Evolutionary conservation across 2,329 filamentous ascomycete species (phyloP), one percentile per base, ranked within the genome.

Genomic region (Talaromyces pinophilus): DNA sequence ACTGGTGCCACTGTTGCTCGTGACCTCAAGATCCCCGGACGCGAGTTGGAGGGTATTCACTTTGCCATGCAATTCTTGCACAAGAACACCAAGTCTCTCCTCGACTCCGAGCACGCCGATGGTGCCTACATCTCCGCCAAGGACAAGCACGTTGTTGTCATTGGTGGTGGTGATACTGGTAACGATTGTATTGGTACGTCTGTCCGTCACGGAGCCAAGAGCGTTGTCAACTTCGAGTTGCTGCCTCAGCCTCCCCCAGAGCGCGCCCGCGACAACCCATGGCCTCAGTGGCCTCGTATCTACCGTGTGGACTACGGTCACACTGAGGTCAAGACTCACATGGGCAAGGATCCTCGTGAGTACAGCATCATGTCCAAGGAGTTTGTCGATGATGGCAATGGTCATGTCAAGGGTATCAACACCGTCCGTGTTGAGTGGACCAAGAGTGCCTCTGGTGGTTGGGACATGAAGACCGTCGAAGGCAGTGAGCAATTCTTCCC

Each of bases 281-380:
- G 94, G 94, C 94, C 94, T 10, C 94, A 97, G 82, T 98, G 94
- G 93, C 94, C 94, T 66, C 92, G 93, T 74, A 93, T 97, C 78
- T 97, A 97, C 86, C 93, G 94, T 73, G 92, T 97, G n/a, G 94
- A 98, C 81, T 98, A 98, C 76, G 94, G 94, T 65, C 94, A 98
- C 84, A 90, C 90, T 17, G 94, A 98, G 81, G 94, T 97, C 74
- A 93, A 94, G 80, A 93, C 94, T 72, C 93, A 97, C 83, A 94
- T 93, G 84, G 94, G 94, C 81, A 93, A 93, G 78, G 94, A 97
- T 75, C 94, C 94, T 67, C 92, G 94, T 73, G 94, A 97, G 82
- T 98, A 91, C 85, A 97, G 93, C 83, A 93, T 98, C 82, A 97
- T 97, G 92, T 96, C 93, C 19, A 94, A 96, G 83, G 92, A 96